A percentile compares a stretch with the other conserved stretches of the same genome.
Evolutionary conservation across 1,139 yeast genomes (phyloP).

Genomic region (Yamadazyma epiphylla): DNA sequence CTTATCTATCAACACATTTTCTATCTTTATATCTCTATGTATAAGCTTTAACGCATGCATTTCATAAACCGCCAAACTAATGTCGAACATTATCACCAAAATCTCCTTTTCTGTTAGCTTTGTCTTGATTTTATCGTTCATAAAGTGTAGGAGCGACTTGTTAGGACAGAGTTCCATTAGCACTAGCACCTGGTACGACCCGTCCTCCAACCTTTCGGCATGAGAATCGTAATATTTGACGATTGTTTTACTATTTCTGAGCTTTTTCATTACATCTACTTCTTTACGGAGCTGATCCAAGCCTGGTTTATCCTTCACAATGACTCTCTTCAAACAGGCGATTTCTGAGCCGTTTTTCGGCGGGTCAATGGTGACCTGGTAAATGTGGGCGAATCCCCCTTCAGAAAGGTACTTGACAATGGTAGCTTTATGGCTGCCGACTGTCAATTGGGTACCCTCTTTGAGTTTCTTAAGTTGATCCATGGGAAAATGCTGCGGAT

Average conservation of each 20-base stretch:
- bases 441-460: slow-evolving; percentile 38
- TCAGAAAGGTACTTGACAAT: slow-evolving; percentile 39
- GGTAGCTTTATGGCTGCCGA: slow-evolving; percentile 39
- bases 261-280: slow-evolving; percentile 75
- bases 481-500: neutral
- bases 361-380: slow-evolving; percentile 51
- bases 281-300: slow-evolving; percentile 65
- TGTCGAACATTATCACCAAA: slow-evolving; percentile 62
- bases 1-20: slow-evolving; percentile 79
- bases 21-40: slow-evolving; percentile 89
- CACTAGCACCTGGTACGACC: slow-evolving; percentile 67
- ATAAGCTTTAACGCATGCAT: slow-evolving; percentile 65
- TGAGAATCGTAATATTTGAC: slow-evolving; percentile 75
- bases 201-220: slow-evolving; percentile 57
- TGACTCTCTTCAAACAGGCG: slow-evolving; percentile 71
- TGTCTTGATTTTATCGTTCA: slow-evolving; percentile 66
- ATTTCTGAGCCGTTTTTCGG: slow-evolving; percentile 31
- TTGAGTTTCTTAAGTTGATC: slow-evolving; percentile 34
- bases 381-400: slow-evolving; percentile 56
- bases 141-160: slow-evolving; percentile 66
- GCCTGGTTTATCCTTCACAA: slow-evolving; percentile 68
- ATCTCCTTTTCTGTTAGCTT: slow-evolving; percentile 63
- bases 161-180: slow-evolving; percentile 78
- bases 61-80: slow-evolving; percentile 62
- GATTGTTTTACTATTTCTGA: slow-evolving; percentile 52